phyloP scores from a whole-genome alignment of 2,329 filamentous ascomycete genomes.

The Arthrobotrys pseudoclavata region DNA sequence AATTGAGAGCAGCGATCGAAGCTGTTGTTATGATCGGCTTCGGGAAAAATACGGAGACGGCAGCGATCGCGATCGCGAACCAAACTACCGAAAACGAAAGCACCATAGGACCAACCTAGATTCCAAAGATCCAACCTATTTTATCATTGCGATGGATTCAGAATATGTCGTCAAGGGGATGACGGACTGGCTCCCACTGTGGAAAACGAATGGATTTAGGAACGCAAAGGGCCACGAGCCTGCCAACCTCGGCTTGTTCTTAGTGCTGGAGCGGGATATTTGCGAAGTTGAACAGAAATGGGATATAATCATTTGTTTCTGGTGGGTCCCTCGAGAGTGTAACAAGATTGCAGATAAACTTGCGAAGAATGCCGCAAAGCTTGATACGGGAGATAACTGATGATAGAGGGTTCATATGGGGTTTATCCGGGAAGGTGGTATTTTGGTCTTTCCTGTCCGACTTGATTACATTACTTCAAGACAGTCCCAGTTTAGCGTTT shows the following conservation, averaged over 20 bases:
- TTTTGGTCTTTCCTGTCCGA: not conserved
- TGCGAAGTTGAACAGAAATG: not conserved
- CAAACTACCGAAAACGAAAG: too few relatives aligned
- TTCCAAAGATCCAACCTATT: not conserved
- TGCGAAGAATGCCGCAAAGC: conserved; percentile 11
- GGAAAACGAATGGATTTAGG: conserved; percentile 18
- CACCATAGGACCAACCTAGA: too few relatives aligned
- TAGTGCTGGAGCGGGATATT: conserved; percentile 12
- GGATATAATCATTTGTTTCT: conserved; percentile 22
- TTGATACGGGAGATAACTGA: not conserved
- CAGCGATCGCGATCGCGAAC: too few relatives aligned
- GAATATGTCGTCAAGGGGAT: conserved; percentile 32
- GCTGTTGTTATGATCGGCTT: conserved; percentile 5
- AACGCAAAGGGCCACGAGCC: not conserved
- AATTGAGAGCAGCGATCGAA: conserved; percentile 32
- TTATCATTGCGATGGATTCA: conserved; percentile 39
- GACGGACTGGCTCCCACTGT: conserved; percentile 18
- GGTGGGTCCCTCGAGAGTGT: conserved; percentile 17
- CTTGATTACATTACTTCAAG: too few relatives aligned
- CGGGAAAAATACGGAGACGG: not conserved
- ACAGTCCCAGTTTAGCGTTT: not conserved
- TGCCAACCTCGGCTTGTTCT: conserved; percentile 19
- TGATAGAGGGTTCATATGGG: not conserved
- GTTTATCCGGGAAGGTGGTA: not conserved
- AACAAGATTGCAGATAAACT: conserved; percentile 39